Base-by-base conservation (phyloP, 2,329 filamentous ascomycete species). In the Blastomyces emzantsi region DNA sequence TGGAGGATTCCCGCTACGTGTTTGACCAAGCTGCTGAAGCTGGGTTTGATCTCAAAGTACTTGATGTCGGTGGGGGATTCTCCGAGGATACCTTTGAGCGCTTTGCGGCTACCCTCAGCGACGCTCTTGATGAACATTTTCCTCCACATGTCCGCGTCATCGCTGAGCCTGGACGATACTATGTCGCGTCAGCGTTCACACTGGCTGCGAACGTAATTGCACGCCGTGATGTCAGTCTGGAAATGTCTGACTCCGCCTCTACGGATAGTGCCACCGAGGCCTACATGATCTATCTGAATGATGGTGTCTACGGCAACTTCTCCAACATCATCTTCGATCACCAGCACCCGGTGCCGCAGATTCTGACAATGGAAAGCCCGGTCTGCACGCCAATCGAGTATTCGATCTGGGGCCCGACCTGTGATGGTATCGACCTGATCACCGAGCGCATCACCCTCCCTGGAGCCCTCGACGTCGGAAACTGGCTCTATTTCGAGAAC, bases 241-340 rank as follows among this genome's bases (percentile, higher is more conserved):
- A 66, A 25, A 58, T 59, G 36, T 67, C 66, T 39, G 66, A 67
- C 52, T 64, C 65, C 3, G 66, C 66, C 4, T 67, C 66, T 15
- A 60, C 61, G 55, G 83, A 88, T 67, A 87, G 93, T 72, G 85
- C 89, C 17, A 80, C 80, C 49, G 73, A 74, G 57, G 90, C 87
- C 69, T 97, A 96, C 82, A 99, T 97, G 94, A 80, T 97, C 57
- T 99, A 99, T 76, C 81, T 97, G 75, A 99, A 99, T 74, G 94
- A 99, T 70, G 94, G 94, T 36, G 88, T 97, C 62, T 99, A 99
- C 73, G 94, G 94, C 72, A 97, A 97, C 80, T 97, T 99, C 74
- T 96, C 91, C 69, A 95, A 92, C 85, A 97, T 97, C 83, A 96
- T 97, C 82, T 99, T 97, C 75, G 94, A 97, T 73, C 94, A 97